phyloP scores from a whole-genome alignment of 305 asterid genomes.

The Withania somnifera region DNA sequence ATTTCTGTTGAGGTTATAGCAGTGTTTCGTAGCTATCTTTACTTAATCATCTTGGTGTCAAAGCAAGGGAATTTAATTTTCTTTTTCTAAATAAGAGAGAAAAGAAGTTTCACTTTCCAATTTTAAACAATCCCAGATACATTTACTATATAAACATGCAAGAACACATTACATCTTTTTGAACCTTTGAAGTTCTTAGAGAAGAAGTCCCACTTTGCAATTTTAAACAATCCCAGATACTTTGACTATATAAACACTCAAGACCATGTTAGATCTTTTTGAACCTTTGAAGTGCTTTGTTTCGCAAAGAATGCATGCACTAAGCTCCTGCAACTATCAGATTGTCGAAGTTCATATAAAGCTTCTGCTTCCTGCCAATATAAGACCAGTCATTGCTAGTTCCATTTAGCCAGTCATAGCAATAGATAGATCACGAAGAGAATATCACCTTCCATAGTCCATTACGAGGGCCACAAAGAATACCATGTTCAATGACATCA shows the following conservation, averaged over 20 bases:
- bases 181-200: slow-evolving; percentile 74
- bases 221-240: not conserved
- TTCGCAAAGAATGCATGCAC: slow-evolving; percentile 91
- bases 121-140: not conserved
- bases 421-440: slow-evolving; percentile 4
- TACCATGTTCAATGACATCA: slow-evolving; percentile 89
- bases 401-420: not conserved
- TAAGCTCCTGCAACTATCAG: slow-evolving; percentile 89
- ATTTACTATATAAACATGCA: not conserved
- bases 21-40: not conserved
- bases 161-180: not conserved
- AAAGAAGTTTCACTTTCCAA: not conserved
- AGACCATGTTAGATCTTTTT: not conserved
- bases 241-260: not conserved
- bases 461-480: slow-evolving; percentile 72
- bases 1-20: not conserved
- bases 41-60: not conserved
- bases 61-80: not conserved
- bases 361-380: slow-evolving; percentile 78
- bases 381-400: not conserved
- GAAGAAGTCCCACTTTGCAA: not conserved
- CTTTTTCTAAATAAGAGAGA: not conserved
- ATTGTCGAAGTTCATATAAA: slow-evolving; percentile 57
- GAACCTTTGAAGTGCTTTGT: slow-evolving; percentile 89
- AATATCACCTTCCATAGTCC: slow-evolving; percentile 79